Base-by-base conservation (phyloP, 305 asterid genomes). In the Plantago lanceolata region DNA sequence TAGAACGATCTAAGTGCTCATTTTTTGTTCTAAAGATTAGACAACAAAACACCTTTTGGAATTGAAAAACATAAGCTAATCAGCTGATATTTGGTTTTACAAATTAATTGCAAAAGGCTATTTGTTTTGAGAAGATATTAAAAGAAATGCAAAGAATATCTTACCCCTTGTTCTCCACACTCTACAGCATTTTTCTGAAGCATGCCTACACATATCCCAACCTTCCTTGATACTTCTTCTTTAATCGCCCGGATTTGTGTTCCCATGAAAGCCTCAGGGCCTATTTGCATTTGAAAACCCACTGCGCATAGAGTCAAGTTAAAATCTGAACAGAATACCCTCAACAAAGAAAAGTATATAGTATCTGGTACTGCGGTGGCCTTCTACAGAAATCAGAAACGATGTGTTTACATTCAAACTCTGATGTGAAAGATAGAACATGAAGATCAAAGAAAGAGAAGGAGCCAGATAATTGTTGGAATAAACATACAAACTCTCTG, bases 201-300 rank as follows among this genome's bases (percentile, higher is more conserved):
- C 80, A 73, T 67, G 63, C 72, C 67, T 15, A 78, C 75, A 68
- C 71, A 83, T 18, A 64, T 54, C 26, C 82, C 87, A 51, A 78
- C 76, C 77, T 78, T 82, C 72, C 81, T 79, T 5, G 77, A 66
- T 55, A 75, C 85, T 59, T 80, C 81, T 75, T 80, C 86, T 77
- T 82, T 82, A 68, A 88, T 76, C 40, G 85, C 85, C 59, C 81
- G 87, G 51, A 72, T 52, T 5, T 81, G 80, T 17, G 86, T 68
- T 19, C 91, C 91, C 16, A 77, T 70, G 48, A 83, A 80, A 52
- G 89, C 76, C 63, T 67, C 73, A 1, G 74, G 72, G n/a, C 73
- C 76, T 76, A 82, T 76, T 74, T 78, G 80, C 78, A 88, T 82
- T 66, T 80, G 85, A 59, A 82, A 85, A 15, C 96, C 96, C 91